Base-by-base conservation (phyloP, 179 eudicot species). In the Amaranthus tricolor region DNA sequence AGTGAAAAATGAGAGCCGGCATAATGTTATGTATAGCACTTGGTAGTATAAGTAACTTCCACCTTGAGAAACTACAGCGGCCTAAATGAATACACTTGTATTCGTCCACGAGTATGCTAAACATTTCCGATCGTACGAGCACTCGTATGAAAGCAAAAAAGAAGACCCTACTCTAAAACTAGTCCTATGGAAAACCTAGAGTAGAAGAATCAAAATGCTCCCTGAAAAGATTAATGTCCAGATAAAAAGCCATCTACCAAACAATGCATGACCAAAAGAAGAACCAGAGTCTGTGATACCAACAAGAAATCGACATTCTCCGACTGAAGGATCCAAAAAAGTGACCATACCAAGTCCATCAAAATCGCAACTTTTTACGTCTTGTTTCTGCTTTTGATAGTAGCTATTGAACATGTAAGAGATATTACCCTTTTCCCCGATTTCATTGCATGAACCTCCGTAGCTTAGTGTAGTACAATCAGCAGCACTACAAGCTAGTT, bases 321-420 rank as follows among this genome's bases (percentile, higher is more conserved):
- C 98, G 43, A 93, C 52, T 0, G 98, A 93, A 60, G 98, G 98
- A 81, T 91, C 88, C 51, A 91, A 67, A 75, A 89, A 91, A 45
- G 97, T 93, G 70, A 93, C 81, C 88, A 89, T 84, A 66, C 97
- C 98, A 21, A 93, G 80, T 73, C 98, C 97, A 79, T 94, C 97
- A 71, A 91, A 94, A 52, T 91, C 93, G 76, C 98, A 94, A 86
- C 97, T 91, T 75, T 58, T 62, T 0, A 83, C 83, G 68, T 90
- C 79, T 77, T 90, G 97, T 76, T 89, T 92, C 71, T 80, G 87
- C 52, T 84, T 48, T 84, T 90, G 97, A 75, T 92, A 90, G 71
- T 92, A 92, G 82, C 97, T 89, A 78, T 89, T 92, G 68, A 92
- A 92, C 0, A 96, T 94, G 50, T 89, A 92, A 0, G 97, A 92